Conservation (phyloP, 2,329 filamentous ascomycete species). For the Cryphonectria japonica region DNA sequence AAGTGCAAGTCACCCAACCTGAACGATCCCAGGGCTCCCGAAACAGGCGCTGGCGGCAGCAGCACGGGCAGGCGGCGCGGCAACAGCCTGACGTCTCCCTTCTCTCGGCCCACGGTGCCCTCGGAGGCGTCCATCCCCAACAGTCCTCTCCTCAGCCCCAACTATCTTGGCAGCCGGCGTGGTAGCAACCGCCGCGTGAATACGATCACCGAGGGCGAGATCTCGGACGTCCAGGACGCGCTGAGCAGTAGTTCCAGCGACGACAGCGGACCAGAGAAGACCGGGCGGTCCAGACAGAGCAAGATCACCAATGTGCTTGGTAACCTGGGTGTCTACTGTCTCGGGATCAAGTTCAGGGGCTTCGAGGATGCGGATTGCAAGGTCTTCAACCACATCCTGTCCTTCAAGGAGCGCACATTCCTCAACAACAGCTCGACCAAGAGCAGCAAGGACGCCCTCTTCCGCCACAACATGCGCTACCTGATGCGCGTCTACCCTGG, state of each 20-base stretch:
- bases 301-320: slow-evolving; percentile 86
- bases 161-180: slow-evolving; percentile 53
- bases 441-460: slow-evolving; percentile 76
- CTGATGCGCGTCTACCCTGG: slow-evolving; percentile 95
- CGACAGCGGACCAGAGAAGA: slow-evolving; percentile 68
- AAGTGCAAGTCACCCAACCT: slow-evolving; percentile 87
- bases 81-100: slow-evolving; percentile 79
- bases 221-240: slow-evolving; percentile 51
- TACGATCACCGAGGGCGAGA: slow-evolving; percentile 59
- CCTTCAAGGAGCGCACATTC: slow-evolving; percentile 89
- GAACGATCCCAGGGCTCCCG: slow-evolving; percentile 46
- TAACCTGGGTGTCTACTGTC: slow-evolving; percentile 78
- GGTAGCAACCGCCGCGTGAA: slow-evolving; percentile 57
- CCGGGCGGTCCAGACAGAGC: slow-evolving; percentile 63
- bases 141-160: slow-evolving; percentile 57
- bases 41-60: slow-evolving; percentile 29
- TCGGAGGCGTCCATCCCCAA: slow-evolving; percentile 62
- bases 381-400: slow-evolving; percentile 92
- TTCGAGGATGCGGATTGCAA: slow-evolving; percentile 80
- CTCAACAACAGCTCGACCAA: slow-evolving; percentile 76
- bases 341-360: slow-evolving; percentile 78
- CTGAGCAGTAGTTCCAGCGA: slow-evolving; percentile 73
- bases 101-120: slow-evolving; percentile 63
- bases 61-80: slow-evolving; percentile 57
- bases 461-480: slow-evolving; percentile 88